These are phyloP conservation scores for Saccharomycopsis synnaedendra DNA, from an alignment of 805 yeast genomes.

Conservation along the genomic window DNA sequence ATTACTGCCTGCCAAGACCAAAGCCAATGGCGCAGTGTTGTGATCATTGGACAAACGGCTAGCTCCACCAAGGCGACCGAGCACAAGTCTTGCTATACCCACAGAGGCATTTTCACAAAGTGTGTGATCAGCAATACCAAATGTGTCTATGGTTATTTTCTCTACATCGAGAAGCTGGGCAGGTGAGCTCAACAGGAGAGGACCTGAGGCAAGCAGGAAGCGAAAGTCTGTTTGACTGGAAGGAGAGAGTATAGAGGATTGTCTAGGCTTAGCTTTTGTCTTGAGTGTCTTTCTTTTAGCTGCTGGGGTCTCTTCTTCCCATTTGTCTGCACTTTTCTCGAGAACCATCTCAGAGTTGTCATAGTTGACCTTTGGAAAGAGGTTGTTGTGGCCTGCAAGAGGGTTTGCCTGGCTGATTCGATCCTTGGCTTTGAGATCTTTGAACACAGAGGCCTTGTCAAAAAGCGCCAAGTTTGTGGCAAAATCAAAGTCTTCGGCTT, in stretches of 20 bases:
- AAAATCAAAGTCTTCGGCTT: slow-evolving; percentile 69
- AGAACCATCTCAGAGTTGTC: slow-evolving; percentile 70
- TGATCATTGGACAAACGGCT: slow-evolving; percentile 57
- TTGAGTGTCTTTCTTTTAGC: neutral
- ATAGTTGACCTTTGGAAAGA: slow-evolving; percentile 39
- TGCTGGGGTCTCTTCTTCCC: slow-evolving; percentile 30
- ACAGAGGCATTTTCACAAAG: slow-evolving; percentile 60
- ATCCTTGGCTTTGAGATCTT: slow-evolving; percentile 60
- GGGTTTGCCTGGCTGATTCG: slow-evolving; percentile 46
- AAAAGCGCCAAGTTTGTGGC: slow-evolving; percentile 71
- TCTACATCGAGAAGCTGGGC: slow-evolving; percentile 73
- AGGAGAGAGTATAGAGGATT: slow-evolving; percentile 7
- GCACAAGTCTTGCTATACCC: slow-evolving; percentile 48
- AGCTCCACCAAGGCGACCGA: slow-evolving; percentile 58
- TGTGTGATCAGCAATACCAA: slow-evolving; percentile 32
- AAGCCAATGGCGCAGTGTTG: slow-evolving; percentile 68
- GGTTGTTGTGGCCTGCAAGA: slow-evolving; percentile 65
- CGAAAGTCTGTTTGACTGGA: slow-evolving; percentile 5
- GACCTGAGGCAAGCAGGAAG: slow-evolving; percentile 15
- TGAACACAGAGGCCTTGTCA: slow-evolving; percentile 70
- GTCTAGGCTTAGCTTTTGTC: neutral
- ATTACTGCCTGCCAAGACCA: slow-evolving; percentile 63
- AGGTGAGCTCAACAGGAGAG: slow-evolving; percentile 56
- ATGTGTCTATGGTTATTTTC: slow-evolving; percentile 42
- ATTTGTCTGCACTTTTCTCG: slow-evolving; percentile 35